These are phyloP conservation scores for Agrostemma githago DNA, from an alignment of 148 eudicot species.

Conservation along the genomic window DNA sequence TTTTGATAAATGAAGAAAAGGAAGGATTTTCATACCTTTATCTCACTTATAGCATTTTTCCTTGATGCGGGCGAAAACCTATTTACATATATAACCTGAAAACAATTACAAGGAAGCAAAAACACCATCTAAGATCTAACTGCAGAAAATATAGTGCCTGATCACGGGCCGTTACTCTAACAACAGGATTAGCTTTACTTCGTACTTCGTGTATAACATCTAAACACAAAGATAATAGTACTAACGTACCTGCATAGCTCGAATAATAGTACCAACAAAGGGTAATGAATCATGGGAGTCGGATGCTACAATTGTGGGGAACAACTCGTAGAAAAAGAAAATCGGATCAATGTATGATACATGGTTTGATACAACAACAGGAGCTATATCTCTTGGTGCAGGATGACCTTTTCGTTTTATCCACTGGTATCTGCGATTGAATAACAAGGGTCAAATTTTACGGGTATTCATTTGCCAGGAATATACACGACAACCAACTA, in stretches of 20 bases:
- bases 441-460: background rate
- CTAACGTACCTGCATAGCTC: conserved; percentile 90
- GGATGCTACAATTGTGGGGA: conserved; percentile 84
- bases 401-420: conserved; percentile 82
- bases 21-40: conserved; percentile 60
- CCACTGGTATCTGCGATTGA: conserved; percentile 77
- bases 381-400: conserved; percentile 83
- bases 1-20: background rate
- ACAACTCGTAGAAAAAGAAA: conserved; percentile 88
- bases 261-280: conserved; percentile 84
- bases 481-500: background rate
- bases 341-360: conserved; percentile 94
- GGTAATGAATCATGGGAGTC: conserved; percentile 97
- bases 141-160: background rate
- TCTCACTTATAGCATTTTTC: conserved; percentile 85
- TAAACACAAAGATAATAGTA: too few species aligned
- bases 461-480: background rate
- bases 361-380: conserved; percentile 92
- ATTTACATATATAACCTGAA: conserved; percentile 89
- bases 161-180: conserved; percentile 6
- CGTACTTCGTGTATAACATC: too few species aligned
- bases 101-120: conserved; percentile 14
- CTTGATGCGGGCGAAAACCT: conserved; percentile 81
- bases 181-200: background rate
- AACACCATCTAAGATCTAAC: conserved; percentile 8